Evolutionary conservation across 331 rosid genomes (phyloP).

Genomic region (Erythrophleum ivorense): DNA sequence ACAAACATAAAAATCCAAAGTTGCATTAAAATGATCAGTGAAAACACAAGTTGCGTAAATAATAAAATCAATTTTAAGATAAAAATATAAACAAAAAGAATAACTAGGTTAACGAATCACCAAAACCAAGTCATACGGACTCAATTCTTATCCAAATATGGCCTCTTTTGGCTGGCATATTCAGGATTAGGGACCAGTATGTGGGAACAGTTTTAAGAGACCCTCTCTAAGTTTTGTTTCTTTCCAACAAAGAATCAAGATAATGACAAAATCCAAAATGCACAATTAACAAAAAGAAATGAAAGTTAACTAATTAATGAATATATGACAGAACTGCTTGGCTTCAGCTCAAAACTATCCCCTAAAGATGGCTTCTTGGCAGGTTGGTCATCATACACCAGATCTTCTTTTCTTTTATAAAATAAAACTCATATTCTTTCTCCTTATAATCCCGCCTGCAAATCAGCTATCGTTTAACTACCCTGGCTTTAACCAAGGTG

Average conservation of each 20-base stretch:
- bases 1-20: too few relatives aligned
- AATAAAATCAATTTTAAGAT: too few relatives aligned
- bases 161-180: neutral
- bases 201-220: too few relatives aligned
- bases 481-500: neutral
- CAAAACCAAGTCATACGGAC: neutral
- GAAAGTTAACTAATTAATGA: neutral
- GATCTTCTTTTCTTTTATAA: conserved; percentile 7
- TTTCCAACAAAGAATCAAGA: neutral
- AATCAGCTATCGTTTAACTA: conserved; percentile 35
- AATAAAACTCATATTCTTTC: conserved; percentile 10
- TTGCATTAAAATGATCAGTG: too few relatives aligned
- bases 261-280: neutral
- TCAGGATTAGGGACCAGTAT: neutral
- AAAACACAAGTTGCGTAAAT: too few relatives aligned
- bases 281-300: neutral
- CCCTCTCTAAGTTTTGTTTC: too few relatives aligned
- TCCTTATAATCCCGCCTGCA: conserved; percentile 24
- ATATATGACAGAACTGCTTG: neutral
- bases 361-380: conserved; percentile 7
- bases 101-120: neutral
- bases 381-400: neutral
- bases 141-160: neutral
- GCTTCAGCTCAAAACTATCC: neutral
- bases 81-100: too few relatives aligned